phyloP scores from a whole-genome alignment of 176 grass and related monocot genomes.

The Hordeum marinum region DNA sequence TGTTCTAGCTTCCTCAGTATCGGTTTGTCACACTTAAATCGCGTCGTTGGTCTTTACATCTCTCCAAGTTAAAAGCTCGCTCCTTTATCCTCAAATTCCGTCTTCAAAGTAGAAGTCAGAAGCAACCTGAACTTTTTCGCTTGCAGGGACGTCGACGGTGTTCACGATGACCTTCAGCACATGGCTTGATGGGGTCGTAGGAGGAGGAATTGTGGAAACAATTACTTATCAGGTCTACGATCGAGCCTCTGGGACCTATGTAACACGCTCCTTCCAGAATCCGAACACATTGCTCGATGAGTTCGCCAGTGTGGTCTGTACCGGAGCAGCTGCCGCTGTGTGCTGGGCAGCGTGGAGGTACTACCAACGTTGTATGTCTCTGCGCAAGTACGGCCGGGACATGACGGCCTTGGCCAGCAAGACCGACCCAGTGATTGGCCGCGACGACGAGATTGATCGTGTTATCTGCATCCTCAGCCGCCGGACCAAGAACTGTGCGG shows the following conservation, averaged over 20 bases:
- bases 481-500: background rate
- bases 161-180: conserved; percentile 4
- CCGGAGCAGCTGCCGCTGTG: background rate
- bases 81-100: background rate
- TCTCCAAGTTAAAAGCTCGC: background rate
- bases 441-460: conserved; percentile 5
- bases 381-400: background rate
- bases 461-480: conserved; percentile 3
- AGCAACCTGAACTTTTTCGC: background rate
- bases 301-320: background rate
- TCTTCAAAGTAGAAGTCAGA: background rate
- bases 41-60: background rate
- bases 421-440: background rate
- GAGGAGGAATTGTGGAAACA: background rate
- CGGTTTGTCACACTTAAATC: background rate
- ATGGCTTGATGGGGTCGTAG: conserved; percentile 2
- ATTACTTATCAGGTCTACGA: background rate
- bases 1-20: background rate
- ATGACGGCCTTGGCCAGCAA: conserved; percentile 1
- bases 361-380: background rate
- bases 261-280: background rate
- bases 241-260: background rate
- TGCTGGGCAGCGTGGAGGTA: conserved; percentile 14
- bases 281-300: background rate
- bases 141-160: background rate